These are phyloP conservation scores for Cyclotella choctawhatcheeana DNA, from an alignment of 108 stramenopile species.

Conservation along the genomic window DNA sequence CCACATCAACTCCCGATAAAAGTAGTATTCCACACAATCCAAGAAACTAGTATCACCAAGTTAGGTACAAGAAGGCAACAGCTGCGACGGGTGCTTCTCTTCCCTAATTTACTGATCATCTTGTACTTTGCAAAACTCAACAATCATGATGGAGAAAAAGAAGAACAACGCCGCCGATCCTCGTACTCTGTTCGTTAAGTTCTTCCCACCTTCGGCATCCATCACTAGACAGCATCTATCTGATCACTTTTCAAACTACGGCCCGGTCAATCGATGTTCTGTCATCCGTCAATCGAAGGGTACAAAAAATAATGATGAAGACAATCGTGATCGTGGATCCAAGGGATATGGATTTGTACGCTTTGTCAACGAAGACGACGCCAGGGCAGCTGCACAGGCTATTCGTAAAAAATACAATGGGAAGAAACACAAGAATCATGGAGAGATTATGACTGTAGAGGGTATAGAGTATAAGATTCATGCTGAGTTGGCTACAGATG, in stretches of 20 bases:
- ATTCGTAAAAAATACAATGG: conserved; percentile 27
- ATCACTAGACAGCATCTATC: conserved; percentile 74
- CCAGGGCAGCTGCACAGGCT: conserved; percentile 55
- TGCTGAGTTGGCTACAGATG: conserved; percentile 66
- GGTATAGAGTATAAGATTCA: conserved; percentile 54
- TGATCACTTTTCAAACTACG: conserved; percentile 81
- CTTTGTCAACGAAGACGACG: conserved; percentile 76
- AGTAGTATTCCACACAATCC: too few species aligned
- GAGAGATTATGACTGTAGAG: conserved; percentile 59
- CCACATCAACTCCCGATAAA: too few species aligned
- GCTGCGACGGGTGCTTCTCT: too few species aligned
- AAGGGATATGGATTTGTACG: conserved; percentile 81
- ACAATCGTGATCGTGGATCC: conserved; percentile 43
- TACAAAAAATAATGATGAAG: conserved; percentile 15
- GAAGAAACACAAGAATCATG: conserved; percentile 37
- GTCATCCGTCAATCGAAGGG: conserved; percentile 60
- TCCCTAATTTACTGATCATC: too few species aligned
- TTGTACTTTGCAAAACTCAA: too few species aligned
- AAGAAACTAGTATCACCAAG: too few species aligned
- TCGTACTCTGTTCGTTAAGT: conserved; percentile 75
- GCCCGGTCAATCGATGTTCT: conserved; percentile 84
- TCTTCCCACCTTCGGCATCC: conserved; percentile 62
- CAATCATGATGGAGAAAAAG: conserved; percentile 8
- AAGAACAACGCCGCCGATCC: conserved; percentile 32
- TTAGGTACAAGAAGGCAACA: too few species aligned